Conservation (phyloP, 2,329 filamentous ascomycete species). For the Pyrenophora graminea region DNA sequence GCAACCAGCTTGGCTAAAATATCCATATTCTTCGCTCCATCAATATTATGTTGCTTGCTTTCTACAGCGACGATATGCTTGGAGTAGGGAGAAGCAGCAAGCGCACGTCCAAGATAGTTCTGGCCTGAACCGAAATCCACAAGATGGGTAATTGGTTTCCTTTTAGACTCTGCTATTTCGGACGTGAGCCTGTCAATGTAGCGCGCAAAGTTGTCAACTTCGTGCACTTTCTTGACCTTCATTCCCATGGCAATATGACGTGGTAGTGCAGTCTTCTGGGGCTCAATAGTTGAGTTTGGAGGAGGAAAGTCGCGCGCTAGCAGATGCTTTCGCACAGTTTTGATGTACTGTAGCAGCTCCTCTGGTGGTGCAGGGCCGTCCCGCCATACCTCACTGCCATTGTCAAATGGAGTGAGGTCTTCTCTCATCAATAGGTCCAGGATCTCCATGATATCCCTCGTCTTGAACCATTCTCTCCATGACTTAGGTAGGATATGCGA, state of each 20-base stretch:
- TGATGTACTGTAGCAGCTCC: slow-evolving; percentile 73
- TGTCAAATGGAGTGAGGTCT: slow-evolving; percentile 59
- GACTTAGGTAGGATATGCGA: slow-evolving; percentile 73
- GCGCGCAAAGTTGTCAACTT: slow-evolving; percentile 86
- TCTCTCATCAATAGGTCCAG: slow-evolving; percentile 81
- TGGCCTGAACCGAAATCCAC: slow-evolving; percentile 97
- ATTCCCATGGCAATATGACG: slow-evolving; percentile 82
- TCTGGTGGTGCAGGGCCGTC: slow-evolving; percentile 51
- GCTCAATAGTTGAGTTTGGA: slow-evolving; percentile 23
- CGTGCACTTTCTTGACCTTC: slow-evolving; percentile 94
- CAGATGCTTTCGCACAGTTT: slow-evolving; percentile 69
- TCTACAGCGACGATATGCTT: slow-evolving; percentile 89
- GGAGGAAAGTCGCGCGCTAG: slow-evolving; percentile 64
- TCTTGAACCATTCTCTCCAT: slow-evolving; percentile 80
- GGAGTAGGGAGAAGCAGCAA: slow-evolving; percentile 85
- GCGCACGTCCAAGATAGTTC: slow-evolving; percentile 87
- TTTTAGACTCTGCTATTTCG: slow-evolving; percentile 49
- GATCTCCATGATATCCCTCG: slow-evolving; percentile 72
- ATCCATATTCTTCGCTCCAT: slow-evolving; percentile 82
- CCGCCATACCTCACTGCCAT: slow-evolving; percentile 45
- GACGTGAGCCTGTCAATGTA: slow-evolving; percentile 73
- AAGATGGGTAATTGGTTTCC: slow-evolving; percentile 72
- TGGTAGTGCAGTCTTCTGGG: slow-evolving; percentile 63
- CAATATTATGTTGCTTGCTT: slow-evolving; percentile 82
- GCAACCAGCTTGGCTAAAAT: slow-evolving; percentile 76